Percentiles rank a stretch among this genome's conserved stretches.
phyloP scores from a whole-genome alignment of 306 rosid genomes.

The Argentina anserina region DNA sequence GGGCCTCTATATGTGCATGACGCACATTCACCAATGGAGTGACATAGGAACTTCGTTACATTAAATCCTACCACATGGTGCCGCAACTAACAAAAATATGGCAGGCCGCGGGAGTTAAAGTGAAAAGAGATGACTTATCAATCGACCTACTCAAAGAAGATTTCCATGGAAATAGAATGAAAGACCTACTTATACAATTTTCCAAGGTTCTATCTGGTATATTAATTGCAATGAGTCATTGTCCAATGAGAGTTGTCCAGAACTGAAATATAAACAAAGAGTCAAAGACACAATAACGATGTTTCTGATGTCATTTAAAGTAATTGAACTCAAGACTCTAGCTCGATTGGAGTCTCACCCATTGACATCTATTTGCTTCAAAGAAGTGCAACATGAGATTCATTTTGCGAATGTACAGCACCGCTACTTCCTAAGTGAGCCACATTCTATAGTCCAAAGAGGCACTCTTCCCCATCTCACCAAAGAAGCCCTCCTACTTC shows the following conservation, averaged over 20 bases:
- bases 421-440: neutral
- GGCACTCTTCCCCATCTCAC: neutral
- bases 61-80: neutral
- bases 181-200: neutral
- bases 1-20: neutral
- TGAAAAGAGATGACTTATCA: neutral
- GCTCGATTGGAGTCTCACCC: neutral
- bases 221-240: neutral
- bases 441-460: neutral
- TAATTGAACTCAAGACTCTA: neutral
- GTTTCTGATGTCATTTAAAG: neutral
- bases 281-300: neutral
- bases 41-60: neutral
- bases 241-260: neutral
- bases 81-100: neutral
- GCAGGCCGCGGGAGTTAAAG: neutral
- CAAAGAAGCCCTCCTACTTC: neutral
- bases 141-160: neutral
- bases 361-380: neutral
- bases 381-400: neutral
- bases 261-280: neutral
- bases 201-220: neutral
- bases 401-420: neutral
- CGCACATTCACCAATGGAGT: neutral
- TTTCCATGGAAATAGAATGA: slow-evolving; percentile 1